Evolutionary conservation across 305 asterid genomes (phyloP).

Genomic region (Fraxinus angustifolia): DNA sequence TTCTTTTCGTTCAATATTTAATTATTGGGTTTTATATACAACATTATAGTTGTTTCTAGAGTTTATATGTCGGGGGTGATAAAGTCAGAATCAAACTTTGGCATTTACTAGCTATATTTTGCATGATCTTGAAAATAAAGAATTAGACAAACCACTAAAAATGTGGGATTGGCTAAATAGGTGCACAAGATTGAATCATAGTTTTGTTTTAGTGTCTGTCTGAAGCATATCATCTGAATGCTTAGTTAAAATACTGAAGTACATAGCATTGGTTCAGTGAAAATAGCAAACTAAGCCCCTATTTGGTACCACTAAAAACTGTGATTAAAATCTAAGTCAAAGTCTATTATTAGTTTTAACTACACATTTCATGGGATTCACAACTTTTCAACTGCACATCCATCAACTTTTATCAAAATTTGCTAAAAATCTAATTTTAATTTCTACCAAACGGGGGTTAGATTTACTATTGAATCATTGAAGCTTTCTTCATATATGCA

Average conservation of each 20-base stretch:
- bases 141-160: background rate
- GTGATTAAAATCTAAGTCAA: too few species aligned
- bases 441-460: too few species aligned
- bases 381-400: too few species aligned
- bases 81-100: background rate
- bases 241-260: background rate
- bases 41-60: background rate
- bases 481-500: background rate
- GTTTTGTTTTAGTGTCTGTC: background rate
- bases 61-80: background rate
- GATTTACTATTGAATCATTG: background rate
- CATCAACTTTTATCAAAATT: too few species aligned
- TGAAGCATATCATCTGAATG: background rate
- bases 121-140: background rate
- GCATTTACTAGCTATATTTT: background rate
- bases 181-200: background rate
- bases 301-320: too few species aligned
- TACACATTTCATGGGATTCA: too few species aligned
- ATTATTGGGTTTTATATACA: background rate
- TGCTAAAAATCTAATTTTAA: too few species aligned
- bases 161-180: background rate
- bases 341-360: too few species aligned
- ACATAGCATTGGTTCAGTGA: background rate
- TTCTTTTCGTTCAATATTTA: background rate
- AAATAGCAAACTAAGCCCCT: background rate